phyloP scores from a whole-genome alignment of 2,329 filamentous ascomycete genomes.

The Pseudocercospora musae region DNA sequence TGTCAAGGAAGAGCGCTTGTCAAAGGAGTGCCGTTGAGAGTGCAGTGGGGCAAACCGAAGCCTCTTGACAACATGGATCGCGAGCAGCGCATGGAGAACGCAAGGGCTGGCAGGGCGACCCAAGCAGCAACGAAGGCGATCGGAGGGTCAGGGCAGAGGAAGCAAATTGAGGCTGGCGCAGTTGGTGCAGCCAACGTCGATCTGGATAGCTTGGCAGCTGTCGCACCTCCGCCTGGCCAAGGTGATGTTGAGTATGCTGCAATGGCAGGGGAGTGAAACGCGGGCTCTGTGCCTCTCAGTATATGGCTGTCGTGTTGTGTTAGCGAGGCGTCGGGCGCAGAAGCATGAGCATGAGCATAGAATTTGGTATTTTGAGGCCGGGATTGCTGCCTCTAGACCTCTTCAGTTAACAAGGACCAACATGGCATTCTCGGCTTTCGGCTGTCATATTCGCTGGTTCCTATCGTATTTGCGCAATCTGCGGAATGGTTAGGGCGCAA shows the following conservation, averaged over 20 bases:
- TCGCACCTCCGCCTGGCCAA: constrained; percentile 76
- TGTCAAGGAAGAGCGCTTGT: constrained; percentile 88
- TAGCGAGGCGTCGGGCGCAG: constrained; percentile 16
- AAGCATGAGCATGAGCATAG: background rate
- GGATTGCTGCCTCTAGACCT: background rate
- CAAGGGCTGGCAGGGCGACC: constrained; percentile 68
- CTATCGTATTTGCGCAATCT: too few relatives aligned
- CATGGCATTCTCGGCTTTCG: too few relatives aligned
- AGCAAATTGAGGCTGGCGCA: constrained; percentile 33
- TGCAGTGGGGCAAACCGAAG: constrained; percentile 91
- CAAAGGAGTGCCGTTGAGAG: constrained; percentile 81
- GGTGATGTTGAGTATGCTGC: constrained; percentile 81
- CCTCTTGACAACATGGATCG: constrained; percentile 87
- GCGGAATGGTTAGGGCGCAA: too few relatives aligned
- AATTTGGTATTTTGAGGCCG: background rate
- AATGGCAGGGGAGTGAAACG: constrained; percentile 66
- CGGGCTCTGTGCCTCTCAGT: background rate
- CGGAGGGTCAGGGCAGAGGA: constrained; percentile 28
- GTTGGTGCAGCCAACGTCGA: constrained; percentile 44
- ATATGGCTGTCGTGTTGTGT: background rate
- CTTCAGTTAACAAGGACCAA: too few relatives aligned
- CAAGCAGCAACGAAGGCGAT: constrained; percentile 24
- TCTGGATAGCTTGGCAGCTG: constrained; percentile 45
- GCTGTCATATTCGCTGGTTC: too few relatives aligned
- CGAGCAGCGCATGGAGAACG: constrained; percentile 76